Percentiles rank a stretch among this genome's conserved stretches.
phyloP scores from a whole-genome alignment of 768 basidiomycete genomes.

The Lenzites betulinus region DNA sequence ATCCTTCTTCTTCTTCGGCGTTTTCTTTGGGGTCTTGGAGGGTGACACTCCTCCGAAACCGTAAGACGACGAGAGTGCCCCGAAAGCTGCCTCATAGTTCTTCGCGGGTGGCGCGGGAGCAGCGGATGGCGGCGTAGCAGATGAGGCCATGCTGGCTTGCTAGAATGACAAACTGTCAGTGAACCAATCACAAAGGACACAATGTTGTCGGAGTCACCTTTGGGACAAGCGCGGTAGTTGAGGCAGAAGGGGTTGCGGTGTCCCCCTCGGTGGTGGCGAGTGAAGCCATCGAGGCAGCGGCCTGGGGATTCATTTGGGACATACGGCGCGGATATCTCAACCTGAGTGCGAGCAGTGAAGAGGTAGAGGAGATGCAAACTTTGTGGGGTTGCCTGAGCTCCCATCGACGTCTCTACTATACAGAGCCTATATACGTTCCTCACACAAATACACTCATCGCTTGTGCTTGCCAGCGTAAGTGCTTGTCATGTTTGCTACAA shows the following conservation, averaged over 20 bases:
- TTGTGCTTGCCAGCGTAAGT: too few relatives aligned
- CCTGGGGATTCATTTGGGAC: not conserved
- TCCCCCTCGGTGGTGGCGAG: slow-evolving; percentile 6
- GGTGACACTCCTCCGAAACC: slow-evolving; percentile 28
- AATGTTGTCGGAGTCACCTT: not conserved
- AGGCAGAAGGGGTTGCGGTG: not conserved
- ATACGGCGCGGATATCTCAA: not conserved
- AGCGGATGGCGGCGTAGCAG: not conserved
- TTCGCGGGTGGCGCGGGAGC: slow-evolving; percentile 18
- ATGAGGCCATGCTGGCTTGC: too few relatives aligned
- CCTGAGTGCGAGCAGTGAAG: too few relatives aligned
- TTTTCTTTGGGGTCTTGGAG: slow-evolving; percentile 9
- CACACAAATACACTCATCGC: too few relatives aligned
- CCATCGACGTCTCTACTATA: too few relatives aligned
- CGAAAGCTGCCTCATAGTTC: slow-evolving; percentile 33
- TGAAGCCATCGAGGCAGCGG: slow-evolving; percentile 8
- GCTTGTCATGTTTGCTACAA: too few relatives aligned
- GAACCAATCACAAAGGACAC: too few relatives aligned
- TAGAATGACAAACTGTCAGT: too few relatives aligned
- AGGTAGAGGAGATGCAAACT: too few relatives aligned
- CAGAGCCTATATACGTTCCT: too few relatives aligned
- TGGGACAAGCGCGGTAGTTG: slow-evolving; percentile 16
- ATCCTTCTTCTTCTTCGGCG: not conserved
- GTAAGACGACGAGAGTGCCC: slow-evolving; percentile 28
- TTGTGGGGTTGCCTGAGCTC: too few relatives aligned